Percentiles rank a stretch among this genome's conserved stretches.
These are phyloP conservation scores for Penicillium flavigenum DNA, from an alignment of 495 filamentous ascomycete species.

Conservation along the genomic window DNA sequence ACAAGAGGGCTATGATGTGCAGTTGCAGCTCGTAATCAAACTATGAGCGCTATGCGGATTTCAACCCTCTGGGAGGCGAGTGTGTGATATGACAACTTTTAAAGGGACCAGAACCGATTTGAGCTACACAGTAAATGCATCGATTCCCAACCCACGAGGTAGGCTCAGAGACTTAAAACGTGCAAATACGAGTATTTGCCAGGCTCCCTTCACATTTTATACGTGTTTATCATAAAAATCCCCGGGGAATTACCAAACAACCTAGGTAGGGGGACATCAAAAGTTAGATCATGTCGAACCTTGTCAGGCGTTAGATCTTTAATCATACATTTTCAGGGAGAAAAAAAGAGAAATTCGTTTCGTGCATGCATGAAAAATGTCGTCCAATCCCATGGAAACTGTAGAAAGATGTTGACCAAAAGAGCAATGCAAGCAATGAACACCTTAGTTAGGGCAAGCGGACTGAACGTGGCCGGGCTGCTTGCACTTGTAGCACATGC, in stretches of 20 bases:
- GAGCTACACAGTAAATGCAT: neutral
- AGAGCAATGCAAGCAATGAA: slow-evolving; percentile 11
- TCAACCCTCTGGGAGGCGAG: neutral
- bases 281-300: slow-evolving; percentile 15
- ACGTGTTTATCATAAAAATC: slow-evolving; percentile 1
- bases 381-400: slow-evolving; percentile 15
- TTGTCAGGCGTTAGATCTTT: slow-evolving; percentile 15
- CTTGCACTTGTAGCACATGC: slow-evolving; percentile 99
- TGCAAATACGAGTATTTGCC: slow-evolving; percentile 10
- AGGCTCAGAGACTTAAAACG: neutral
- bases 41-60: neutral
- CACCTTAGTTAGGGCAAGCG: slow-evolving; percentile 72
- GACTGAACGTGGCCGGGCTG: slow-evolving; percentile 95
- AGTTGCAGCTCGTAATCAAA: slow-evolving; percentile 63
- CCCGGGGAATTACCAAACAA: slow-evolving; percentile 7
- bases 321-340: slow-evolving; percentile 15
- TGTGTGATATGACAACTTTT: neutral
- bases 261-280: slow-evolving; percentile 4
- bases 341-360: slow-evolving; percentile 17
- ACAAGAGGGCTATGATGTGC: slow-evolving; percentile 81
- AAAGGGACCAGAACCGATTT: neutral
- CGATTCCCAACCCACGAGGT: neutral
- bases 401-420: slow-evolving; percentile 29
- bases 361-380: slow-evolving; percentile 17
- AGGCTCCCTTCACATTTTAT: slow-evolving; percentile 7